These are phyloP conservation scores for Metschnikowia santaceciliae DNA, from an alignment of 805 yeast genomes.

Conservation along the genomic window DNA sequence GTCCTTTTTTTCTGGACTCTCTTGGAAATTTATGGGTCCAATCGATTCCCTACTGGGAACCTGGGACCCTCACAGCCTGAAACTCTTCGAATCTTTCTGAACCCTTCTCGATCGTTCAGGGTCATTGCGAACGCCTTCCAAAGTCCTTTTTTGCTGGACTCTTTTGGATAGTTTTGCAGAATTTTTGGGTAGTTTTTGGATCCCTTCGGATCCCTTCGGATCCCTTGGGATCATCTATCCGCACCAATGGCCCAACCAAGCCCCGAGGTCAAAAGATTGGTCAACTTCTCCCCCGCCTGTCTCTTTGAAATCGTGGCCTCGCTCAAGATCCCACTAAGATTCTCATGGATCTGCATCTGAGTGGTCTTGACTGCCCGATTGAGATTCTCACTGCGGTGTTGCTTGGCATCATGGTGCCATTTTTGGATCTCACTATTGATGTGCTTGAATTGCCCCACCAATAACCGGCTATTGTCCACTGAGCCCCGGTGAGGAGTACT, in stretches of 20 bases:
- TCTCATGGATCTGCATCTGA: conserved; percentile 18
- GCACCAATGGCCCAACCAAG: conserved; percentile 67
- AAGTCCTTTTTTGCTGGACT: too few species aligned
- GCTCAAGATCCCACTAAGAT: conserved; percentile 24
- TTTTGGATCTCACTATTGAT: conserved; percentile 36
- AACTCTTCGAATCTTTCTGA: too few species aligned
- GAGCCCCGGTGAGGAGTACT: conserved; percentile 38
- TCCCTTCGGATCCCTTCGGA: too few species aligned
- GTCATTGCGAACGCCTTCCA: too few species aligned
- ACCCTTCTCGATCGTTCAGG: too few species aligned
- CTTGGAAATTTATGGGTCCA: background rate
- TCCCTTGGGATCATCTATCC: too few species aligned
- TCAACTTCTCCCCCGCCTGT: conserved; percentile 44
- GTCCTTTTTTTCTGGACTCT: background rate
- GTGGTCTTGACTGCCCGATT: conserved; percentile 13
- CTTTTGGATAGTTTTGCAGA: too few species aligned
- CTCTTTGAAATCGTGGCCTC: conserved; percentile 27
- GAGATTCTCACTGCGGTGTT: conserved; percentile 12
- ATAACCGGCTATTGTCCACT: conserved; percentile 48
- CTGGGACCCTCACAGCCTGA: too few species aligned
- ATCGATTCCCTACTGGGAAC: too few species aligned
- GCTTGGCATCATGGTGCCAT: conserved; percentile 14
- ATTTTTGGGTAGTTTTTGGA: too few species aligned
- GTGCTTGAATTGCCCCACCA: conserved; percentile 62
- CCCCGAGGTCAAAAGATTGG: conserved; percentile 50